Evolutionary conservation across 2,329 filamentous ascomycete species (phyloP).

Genomic region (Arthroderma uncinatum): DNA sequence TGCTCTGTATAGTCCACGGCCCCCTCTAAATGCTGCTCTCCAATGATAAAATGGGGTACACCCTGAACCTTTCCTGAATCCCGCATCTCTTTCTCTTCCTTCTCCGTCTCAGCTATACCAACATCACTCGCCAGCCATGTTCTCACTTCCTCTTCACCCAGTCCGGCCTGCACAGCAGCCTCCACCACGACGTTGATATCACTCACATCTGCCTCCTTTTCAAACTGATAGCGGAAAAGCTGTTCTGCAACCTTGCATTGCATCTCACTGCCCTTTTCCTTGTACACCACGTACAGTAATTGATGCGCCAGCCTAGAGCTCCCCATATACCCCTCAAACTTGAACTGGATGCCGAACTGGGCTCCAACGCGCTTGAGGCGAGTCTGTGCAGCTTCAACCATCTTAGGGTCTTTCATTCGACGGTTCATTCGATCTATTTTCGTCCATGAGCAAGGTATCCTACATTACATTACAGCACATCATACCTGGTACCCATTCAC

Average conservation of each 20-base stretch:
- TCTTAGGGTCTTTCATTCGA: slow-evolving; percentile 11
- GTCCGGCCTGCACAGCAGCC: slow-evolving; percentile 9
- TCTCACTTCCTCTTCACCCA: slow-evolving; percentile 10
- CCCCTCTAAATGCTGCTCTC: slow-evolving; percentile 13
- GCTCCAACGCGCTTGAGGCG: slow-evolving; percentile 15
- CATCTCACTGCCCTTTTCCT: slow-evolving; percentile 1
- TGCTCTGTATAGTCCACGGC: slow-evolving; percentile 16
- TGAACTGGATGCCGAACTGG: slow-evolving; percentile 14
- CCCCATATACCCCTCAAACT: slow-evolving; percentile 17
- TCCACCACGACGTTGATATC: slow-evolving; percentile 10
- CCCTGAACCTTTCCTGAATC: slow-evolving; percentile 10
- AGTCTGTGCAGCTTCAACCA: slow-evolving; percentile 14
- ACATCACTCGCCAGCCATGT: slow-evolving; percentile 12
- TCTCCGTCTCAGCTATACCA: slow-evolving; percentile 11
- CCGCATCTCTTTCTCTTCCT: slow-evolving; percentile 9
- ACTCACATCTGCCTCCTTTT: slow-evolving; percentile 17
- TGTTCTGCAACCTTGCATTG: slow-evolving; percentile 13
- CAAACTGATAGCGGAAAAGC: slow-evolving; percentile 17
- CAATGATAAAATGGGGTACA: slow-evolving; percentile 18
- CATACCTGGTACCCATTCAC: slow-evolving; percentile 14
- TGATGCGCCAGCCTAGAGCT: slow-evolving; percentile 17
- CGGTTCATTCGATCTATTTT: slow-evolving; percentile 17
- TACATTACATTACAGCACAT: neutral
- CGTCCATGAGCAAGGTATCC: neutral
- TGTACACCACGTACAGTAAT: slow-evolving; percentile 9